phyloP scores from a whole-genome alignment of 1,284 basidiomycete species.

The Meira miltonrushii region DNA sequence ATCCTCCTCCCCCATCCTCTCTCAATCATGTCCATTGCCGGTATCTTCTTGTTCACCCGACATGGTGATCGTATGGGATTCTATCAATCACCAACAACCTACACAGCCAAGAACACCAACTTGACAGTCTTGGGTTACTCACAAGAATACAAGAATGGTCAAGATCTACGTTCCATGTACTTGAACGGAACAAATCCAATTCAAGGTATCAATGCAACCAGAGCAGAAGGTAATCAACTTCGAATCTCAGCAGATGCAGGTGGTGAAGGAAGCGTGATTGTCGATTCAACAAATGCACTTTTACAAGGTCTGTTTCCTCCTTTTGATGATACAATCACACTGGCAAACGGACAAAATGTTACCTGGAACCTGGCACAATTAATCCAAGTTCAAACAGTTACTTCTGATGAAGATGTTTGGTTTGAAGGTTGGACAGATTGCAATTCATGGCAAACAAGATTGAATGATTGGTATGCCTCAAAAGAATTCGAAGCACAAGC shows the following conservation, averaged over 20 bases:
- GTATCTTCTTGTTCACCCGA: conserved; percentile 73
- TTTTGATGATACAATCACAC: conserved; percentile 30
- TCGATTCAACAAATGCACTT: conserved; percentile 62
- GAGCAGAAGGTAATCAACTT: conserved; percentile 28
- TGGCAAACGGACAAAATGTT: conserved; percentile 69
- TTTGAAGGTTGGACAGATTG: conserved; percentile 74
- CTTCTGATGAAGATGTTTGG: conserved; percentile 67
- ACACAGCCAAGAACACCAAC: conserved; percentile 60
- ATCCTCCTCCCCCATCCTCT: neutral
- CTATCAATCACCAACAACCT: conserved; percentile 52
- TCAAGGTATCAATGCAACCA: conserved; percentile 57
- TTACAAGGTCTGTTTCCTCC: conserved; percentile 44
- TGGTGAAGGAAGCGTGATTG: conserved; percentile 74
- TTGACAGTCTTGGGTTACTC: conserved; percentile 67
- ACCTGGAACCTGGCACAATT: conserved; percentile 69
- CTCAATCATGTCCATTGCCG: conserved; percentile 57
- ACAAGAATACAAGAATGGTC: conserved; percentile 68
- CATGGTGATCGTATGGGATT: conserved; percentile 69
- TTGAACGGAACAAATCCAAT: conserved; percentile 61
- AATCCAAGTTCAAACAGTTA: conserved; percentile 67
- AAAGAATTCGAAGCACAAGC: conserved; percentile 60
- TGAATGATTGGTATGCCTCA: conserved; percentile 40
- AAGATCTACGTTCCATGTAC: conserved; percentile 66
- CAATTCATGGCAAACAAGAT: conserved; percentile 17
- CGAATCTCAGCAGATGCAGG: conserved; percentile 57